Evolutionary conservation across 2,329 filamentous ascomycete species (phyloP).

Genomic region (Penicillium sp.): DNA sequence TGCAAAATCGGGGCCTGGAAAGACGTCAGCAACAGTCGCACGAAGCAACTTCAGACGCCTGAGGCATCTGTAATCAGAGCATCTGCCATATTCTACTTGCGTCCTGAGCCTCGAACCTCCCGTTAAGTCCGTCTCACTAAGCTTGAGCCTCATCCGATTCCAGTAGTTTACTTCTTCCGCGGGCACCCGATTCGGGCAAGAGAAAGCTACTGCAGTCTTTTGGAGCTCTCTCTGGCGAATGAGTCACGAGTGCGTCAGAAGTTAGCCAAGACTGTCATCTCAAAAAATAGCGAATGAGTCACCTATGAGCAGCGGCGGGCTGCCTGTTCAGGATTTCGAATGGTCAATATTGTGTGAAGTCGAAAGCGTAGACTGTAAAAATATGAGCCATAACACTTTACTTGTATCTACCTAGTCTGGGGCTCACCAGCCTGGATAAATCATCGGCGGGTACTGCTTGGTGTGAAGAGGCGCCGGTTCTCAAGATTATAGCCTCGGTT

Average conservation of each 20-base stretch:
- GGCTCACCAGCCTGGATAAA: too few relatives aligned
- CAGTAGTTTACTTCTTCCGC: not conserved
- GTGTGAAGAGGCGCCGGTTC: too few relatives aligned
- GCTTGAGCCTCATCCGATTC: slow-evolving; percentile 1
- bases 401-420: too few relatives aligned
- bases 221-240: not conserved
- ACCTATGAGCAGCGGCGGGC: too few relatives aligned
- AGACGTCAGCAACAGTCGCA: not conserved
- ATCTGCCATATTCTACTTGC: not conserved
- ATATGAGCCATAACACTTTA: too few relatives aligned
- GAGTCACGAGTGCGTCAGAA: slow-evolving; percentile 1
- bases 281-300: too few relatives aligned
- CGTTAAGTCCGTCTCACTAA: not conserved
- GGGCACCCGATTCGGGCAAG: slow-evolving; percentile 1
- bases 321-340: too few relatives aligned
- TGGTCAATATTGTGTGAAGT: too few relatives aligned
- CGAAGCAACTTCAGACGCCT: slow-evolving; percentile 1
- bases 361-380: too few relatives aligned
- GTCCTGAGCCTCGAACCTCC: not conserved
- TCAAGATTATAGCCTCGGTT: too few relatives aligned
- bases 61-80: not conserved
- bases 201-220: not conserved
- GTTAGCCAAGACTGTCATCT: too few relatives aligned
- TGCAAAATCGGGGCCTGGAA: not conserved
- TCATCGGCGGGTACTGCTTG: too few relatives aligned